These are phyloP conservation scores for Penicillium arizonense DNA, from an alignment of 495 filamentous ascomycete genomes.

Conservation along the genomic window DNA sequence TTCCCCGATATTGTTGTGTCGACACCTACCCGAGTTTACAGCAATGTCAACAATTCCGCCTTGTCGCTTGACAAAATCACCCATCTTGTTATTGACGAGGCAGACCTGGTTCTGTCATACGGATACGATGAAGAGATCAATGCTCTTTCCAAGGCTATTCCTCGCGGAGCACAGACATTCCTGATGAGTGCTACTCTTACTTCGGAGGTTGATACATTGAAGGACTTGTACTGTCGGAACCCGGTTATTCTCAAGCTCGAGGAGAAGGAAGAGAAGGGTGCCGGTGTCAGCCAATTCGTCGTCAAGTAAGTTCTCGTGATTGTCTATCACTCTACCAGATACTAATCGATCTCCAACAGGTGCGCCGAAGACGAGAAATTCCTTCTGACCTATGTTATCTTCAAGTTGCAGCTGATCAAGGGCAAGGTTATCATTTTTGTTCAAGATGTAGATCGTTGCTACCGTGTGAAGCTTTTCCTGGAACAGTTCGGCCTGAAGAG, in stretches of 20 bases:
- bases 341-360: slow-evolving; percentile 35
- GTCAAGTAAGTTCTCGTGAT: slow-evolving; percentile 56
- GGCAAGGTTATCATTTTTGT: slow-evolving; percentile 96
- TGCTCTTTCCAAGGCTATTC: slow-evolving; percentile 68
- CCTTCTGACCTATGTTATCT: slow-evolving; percentile 86
- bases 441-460: slow-evolving; percentile 87
- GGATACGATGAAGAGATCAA: slow-evolving; percentile 91
- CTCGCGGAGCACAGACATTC: slow-evolving; percentile 83
- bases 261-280: slow-evolving; percentile 66
- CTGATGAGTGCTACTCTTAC: slow-evolving; percentile 93
- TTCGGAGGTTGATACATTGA: slow-evolving; percentile 80
- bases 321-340: background rate
- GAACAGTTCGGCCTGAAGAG: slow-evolving; percentile 95
- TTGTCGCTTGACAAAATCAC: slow-evolving; percentile 68
- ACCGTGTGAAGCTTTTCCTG: slow-evolving; percentile 90
- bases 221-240: slow-evolving; percentile 80
- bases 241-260: slow-evolving; percentile 77
- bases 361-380: slow-evolving; percentile 98
- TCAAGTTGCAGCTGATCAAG: slow-evolving; percentile 91
- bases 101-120: slow-evolving; percentile 91
- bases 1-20: slow-evolving; percentile 85
- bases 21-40: slow-evolving; percentile 75
- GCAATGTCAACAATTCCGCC: slow-evolving; percentile 66
- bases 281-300: slow-evolving; percentile 78
- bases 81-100: slow-evolving; percentile 90